Conservation (phyloP, 2,329 filamentous ascomycete species). For the Sclerotinia nivalis region DNA sequence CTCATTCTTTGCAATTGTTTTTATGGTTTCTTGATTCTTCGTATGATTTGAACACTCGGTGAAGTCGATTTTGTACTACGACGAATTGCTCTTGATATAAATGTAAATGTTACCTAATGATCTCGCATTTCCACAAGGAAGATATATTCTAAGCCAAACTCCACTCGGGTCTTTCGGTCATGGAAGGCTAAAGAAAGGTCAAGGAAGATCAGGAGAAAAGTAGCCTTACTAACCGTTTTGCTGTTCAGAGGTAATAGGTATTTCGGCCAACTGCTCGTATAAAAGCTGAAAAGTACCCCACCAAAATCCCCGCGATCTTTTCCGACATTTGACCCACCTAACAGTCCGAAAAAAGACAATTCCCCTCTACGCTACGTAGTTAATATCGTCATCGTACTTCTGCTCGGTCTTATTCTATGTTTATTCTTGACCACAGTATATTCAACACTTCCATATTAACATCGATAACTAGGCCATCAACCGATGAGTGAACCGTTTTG, state of each 20-base stretch:
- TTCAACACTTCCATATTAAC: background rate
- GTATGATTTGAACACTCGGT: background rate
- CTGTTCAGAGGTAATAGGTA: background rate
- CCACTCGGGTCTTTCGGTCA: slow-evolving; percentile 4
- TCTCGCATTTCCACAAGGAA: background rate
- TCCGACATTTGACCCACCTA: slow-evolving; percentile 1
- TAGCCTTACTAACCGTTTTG: too few species aligned
- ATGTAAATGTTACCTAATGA: background rate
- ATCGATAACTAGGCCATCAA: background rate
- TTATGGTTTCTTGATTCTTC: background rate
- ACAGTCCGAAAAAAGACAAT: background rate
- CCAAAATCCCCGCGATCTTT: slow-evolving; percentile 17
- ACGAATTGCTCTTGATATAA: background rate
- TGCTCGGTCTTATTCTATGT: slow-evolving; percentile 9
- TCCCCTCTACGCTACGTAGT: slow-evolving; percentile 5
- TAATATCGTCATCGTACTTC: slow-evolving; percentile 16
- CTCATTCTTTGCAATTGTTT: background rate
- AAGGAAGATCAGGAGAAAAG: background rate
- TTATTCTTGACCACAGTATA: background rate
- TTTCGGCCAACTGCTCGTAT: too few species aligned
- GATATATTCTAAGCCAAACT: background rate
- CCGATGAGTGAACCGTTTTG: slow-evolving; percentile 1
- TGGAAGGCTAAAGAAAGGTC: background rate
- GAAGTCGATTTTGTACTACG: background rate
- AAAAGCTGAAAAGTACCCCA: background rate